Base-by-base conservation (phyloP, 108 stramenopile species). In the Ochromonas danica region DNA sequence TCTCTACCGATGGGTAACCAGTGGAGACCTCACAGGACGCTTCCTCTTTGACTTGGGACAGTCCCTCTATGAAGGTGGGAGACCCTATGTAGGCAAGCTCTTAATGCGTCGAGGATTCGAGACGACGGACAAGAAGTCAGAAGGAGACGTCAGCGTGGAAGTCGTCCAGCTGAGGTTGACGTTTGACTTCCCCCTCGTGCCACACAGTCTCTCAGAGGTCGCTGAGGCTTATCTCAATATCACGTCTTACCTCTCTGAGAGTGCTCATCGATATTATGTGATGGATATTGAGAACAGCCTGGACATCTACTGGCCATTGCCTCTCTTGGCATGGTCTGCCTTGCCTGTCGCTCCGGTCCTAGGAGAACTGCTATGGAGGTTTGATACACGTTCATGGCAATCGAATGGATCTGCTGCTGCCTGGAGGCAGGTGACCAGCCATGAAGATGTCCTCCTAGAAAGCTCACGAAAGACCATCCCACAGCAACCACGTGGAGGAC, bases 41-140 rank as follows among this genome's bases (percentile, higher is more conserved):
- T 75, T 33, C 31, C 6, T 75, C 36, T 75, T 75, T 36, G 72
- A 75, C 40, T 36, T 75, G 10, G 72, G 72, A 3, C 72, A 75
- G 40, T 28, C 45, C 3, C 72, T 75, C 14, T 75, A 75, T 41
- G 72, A 75, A 36, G 45, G 72, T 31, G 72, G 72, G 10, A 38
- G 72, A 27, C 31, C 72, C 10, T 6, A 14, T 36, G 31, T 75
- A 31, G 72, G 72, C 28, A 3, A 41, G 3, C 6, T 27, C 14
- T 35, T 75, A 33, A 75, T 75, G 72, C 36, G 40, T 6, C 36
- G 72, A 28, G 72, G 72, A 28, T 27, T 6, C 31, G 72, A 27
- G 10, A 33, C 72, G 40, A 14, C 45, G 14, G 72, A 75, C 31
- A 6, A 28, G 30, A 33, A 38, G 31, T 6, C 40, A 6, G 72